These are phyloP conservation scores for Maudiozyma bulderi DNA, from an alignment of 805 yeast species.

Conservation along the genomic window DNA sequence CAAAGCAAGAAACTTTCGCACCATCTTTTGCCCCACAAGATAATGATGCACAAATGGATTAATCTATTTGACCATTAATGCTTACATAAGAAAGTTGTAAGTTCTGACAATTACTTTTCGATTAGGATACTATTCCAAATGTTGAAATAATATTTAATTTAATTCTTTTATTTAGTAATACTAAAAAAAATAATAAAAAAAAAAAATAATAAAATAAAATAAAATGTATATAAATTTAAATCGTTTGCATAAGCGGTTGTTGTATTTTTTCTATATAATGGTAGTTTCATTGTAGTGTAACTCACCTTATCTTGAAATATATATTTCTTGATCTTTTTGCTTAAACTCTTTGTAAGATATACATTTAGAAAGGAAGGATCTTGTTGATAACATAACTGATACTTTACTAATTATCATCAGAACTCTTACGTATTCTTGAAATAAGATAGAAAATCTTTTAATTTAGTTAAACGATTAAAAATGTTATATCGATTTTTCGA, in stretches of 20 bases:
- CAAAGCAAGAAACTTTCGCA: constrained; percentile 33
- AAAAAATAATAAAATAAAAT: background rate
- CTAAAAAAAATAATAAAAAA: background rate
- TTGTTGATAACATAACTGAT: too few species aligned
- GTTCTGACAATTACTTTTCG: too few species aligned
- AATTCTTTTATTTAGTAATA: background rate
- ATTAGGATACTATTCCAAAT: background rate
- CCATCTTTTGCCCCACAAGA: constrained; percentile 16
- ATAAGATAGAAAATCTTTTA: too few species aligned
- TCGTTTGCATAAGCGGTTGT: constrained; percentile 24
- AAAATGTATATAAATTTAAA: constrained; percentile 2
- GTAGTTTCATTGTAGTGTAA: background rate
- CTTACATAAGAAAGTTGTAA: background rate
- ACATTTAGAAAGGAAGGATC: too few species aligned
- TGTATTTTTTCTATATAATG: background rate
- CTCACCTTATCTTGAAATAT: too few species aligned
- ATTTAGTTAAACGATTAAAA: too few species aligned
- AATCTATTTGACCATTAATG: background rate
- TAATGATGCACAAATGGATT: constrained; percentile 23
- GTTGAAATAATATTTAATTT: constrained; percentile 4
- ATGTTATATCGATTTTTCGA: background rate
- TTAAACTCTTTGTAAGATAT: too few species aligned
- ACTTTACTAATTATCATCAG: too few species aligned
- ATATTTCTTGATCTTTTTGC: too few species aligned
- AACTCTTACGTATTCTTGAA: too few species aligned